These are phyloP conservation scores for Suhomyces guaymorum DNA, from an alignment of 1,139 yeast genomes.

Conservation along the genomic window DNA sequence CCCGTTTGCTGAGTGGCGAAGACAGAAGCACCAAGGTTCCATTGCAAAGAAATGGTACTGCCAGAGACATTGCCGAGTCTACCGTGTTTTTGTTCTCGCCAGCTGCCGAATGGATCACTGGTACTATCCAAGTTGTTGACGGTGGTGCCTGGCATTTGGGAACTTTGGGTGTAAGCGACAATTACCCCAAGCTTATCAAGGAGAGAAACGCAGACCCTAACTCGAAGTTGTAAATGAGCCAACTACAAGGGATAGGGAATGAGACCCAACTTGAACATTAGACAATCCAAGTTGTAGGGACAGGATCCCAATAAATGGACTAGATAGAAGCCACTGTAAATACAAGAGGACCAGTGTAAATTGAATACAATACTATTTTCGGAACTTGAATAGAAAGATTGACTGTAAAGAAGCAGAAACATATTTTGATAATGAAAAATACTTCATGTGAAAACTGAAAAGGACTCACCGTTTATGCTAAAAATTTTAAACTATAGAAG, in stretches of 20 bases:
- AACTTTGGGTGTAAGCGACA: slow-evolving; percentile 21
- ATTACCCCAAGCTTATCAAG: slow-evolving; percentile 37
- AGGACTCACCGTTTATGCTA: no score
- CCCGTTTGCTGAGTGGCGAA: slow-evolving; percentile 47
- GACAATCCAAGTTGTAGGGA: no score
- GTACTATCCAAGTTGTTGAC: slow-evolving; percentile 82
- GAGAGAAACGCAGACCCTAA: slow-evolving; percentile 12
- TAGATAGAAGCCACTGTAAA: neutral
- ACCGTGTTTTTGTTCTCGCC: slow-evolving; percentile 82
- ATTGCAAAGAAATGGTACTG: slow-evolving; percentile 71
- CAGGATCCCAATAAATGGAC: no score
- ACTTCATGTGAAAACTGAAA: no score
- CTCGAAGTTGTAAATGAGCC: slow-evolving; percentile 14
- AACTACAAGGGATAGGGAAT: no score
- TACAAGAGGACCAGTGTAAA: neutral
- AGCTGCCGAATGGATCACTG: slow-evolving; percentile 77
- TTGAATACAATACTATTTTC: no score
- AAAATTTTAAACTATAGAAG: no score
- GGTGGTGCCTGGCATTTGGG: slow-evolving; percentile 91
- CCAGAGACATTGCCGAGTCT: slow-evolving; percentile 83
- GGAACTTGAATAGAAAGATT: no score
- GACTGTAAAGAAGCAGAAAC: no score
- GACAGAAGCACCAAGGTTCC: slow-evolving; percentile 55
- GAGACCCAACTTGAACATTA: no score
- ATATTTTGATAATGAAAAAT: no score